Conservation (phyloP, 768 basidiomycete genomes). For the Termitomyces sp. region DNA sequence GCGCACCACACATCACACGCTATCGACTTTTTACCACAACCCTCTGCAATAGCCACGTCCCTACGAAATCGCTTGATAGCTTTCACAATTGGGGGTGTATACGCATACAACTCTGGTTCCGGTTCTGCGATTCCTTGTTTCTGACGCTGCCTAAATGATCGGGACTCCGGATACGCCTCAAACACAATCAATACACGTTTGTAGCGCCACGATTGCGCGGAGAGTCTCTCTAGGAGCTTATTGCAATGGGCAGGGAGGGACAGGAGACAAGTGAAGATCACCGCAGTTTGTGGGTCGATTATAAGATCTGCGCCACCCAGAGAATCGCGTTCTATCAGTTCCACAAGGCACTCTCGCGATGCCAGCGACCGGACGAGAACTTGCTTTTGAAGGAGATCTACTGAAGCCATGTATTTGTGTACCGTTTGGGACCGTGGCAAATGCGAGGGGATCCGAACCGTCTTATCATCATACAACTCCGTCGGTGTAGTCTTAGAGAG, state of each 20-base stretch:
- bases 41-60: constrained; percentile 59
- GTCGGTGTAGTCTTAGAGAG: constrained; percentile 27
- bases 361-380: constrained; percentile 51
- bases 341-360: constrained; percentile 39
- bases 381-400: constrained; percentile 67
- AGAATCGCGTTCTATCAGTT: constrained; percentile 61
- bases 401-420: constrained; percentile 69
- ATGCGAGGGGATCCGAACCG: constrained; percentile 36
- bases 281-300: constrained; percentile 52
- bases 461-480: constrained; percentile 40
- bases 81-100: constrained; percentile 65
- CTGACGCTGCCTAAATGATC: constrained; percentile 22
- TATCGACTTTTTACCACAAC: constrained; percentile 44
- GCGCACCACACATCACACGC: constrained; percentile 46
- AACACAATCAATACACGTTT: constrained; percentile 53
- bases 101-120: constrained; percentile 37
- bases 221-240: constrained; percentile 38
- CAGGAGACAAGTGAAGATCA: constrained; percentile 36
- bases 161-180: constrained; percentile 57
- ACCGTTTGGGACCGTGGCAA: constrained; percentile 25
- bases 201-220: constrained; percentile 62
- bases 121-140: background rate
- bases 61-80: constrained; percentile 66
- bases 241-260: constrained; percentile 39
- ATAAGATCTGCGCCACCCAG: constrained; percentile 64